These are phyloP conservation scores for Apostasia shenzhenica DNA, from an alignment of 106 monocot species.

Conservation along the genomic window DNA sequence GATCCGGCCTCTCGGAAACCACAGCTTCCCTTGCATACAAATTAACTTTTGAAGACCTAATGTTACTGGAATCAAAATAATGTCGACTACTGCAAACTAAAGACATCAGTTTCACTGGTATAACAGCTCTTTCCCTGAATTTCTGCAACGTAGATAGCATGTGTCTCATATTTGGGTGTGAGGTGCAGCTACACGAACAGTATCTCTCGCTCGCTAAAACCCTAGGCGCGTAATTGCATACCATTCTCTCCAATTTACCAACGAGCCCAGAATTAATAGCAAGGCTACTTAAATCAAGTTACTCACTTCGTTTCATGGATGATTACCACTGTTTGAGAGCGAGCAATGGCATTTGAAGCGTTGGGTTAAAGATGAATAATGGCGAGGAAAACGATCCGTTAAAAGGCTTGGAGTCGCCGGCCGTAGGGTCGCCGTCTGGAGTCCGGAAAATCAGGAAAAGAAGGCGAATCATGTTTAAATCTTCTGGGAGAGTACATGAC, in stretches of 20 bases:
- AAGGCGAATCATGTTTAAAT: conserved; percentile 7
- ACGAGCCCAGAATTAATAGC: background rate
- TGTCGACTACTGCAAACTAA: background rate
- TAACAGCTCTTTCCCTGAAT: background rate
- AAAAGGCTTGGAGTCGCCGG: background rate
- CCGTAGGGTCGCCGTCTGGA: background rate
- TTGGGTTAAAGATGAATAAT: no score
- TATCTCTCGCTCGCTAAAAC: background rate
- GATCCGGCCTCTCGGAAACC: background rate
- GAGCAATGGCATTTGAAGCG: background rate
- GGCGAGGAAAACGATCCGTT: no score
- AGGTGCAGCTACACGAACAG: background rate
- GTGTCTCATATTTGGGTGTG: background rate
- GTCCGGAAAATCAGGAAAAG: background rate
- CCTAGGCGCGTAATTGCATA: background rate
- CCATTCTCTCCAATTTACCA: background rate
- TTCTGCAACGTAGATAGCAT: background rate
- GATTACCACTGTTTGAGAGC: background rate
- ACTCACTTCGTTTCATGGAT: background rate
- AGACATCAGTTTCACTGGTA: background rate
- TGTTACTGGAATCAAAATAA: background rate
- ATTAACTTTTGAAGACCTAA: background rate
- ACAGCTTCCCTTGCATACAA: background rate
- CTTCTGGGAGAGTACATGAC: no score
- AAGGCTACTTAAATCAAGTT: background rate